Percentiles rank a stretch among this genome's conserved stretches.
Evolutionary conservation across 352 stramenopile species (phyloP).

Genomic region (Pythium dissimile): DNA sequence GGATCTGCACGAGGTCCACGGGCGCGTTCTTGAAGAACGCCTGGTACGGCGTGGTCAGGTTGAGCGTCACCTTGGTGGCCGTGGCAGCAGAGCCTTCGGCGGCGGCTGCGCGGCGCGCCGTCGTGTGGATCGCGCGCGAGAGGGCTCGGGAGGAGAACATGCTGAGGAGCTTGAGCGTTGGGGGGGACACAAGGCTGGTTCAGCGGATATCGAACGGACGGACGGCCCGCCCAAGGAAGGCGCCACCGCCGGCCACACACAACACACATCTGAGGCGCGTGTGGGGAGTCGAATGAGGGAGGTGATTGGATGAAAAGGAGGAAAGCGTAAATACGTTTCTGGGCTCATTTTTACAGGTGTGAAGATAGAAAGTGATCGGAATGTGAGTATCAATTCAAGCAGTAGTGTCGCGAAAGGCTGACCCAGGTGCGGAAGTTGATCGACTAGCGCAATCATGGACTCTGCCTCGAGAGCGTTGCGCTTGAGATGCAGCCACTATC

Average conservation of each 20-base stretch:
- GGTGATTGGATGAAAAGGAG: constrained; percentile 10
- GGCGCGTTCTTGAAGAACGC: constrained; percentile 76
- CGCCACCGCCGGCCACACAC: too few relatives aligned
- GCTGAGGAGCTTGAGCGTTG: background rate
- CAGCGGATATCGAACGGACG: background rate
- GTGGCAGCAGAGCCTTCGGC: constrained; percentile 38
- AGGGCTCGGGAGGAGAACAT: constrained; percentile 55
- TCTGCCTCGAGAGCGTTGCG: too few relatives aligned
- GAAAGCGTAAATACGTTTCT: background rate
- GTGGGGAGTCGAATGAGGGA: background rate
- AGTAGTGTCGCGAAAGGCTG: too few relatives aligned
- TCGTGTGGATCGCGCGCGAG: constrained; percentile 62
- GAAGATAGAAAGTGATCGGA: background rate
- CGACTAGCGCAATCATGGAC: too few relatives aligned
- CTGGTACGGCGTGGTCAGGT: constrained; percentile 80
- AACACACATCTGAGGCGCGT: background rate
- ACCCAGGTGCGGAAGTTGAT: too few relatives aligned
- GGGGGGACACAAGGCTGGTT: too few relatives aligned
- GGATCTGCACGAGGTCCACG: constrained; percentile 93
- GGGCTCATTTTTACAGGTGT: background rate
- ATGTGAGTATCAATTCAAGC: too few relatives aligned
- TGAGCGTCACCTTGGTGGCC: constrained; percentile 82
- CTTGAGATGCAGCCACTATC: too few relatives aligned
- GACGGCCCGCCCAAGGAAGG: background rate
- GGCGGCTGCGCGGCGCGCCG: constrained; percentile 49